phyloP scores from a whole-genome alignment of 768 basidiomycete species.

The Coprinellus aureogranulatus region DNA sequence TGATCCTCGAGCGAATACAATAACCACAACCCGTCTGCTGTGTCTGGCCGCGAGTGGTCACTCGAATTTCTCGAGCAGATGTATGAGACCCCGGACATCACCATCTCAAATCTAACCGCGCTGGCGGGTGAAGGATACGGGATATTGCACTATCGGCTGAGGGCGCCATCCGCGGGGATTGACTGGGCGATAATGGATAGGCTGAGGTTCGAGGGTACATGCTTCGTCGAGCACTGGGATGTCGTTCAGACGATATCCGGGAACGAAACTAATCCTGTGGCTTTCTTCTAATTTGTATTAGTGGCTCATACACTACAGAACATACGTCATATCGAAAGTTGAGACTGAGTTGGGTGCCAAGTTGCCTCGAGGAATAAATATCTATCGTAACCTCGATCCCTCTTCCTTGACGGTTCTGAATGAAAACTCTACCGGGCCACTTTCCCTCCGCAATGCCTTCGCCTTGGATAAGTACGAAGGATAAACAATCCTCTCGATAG shows the following conservation, averaged over 20 bases:
- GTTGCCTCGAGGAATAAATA: no score
- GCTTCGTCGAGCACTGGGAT: constrained; percentile 5
- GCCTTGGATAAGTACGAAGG: no score
- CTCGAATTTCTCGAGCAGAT: background rate
- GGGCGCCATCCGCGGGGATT: no score
- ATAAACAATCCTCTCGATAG: no score
- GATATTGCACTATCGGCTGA: background rate
- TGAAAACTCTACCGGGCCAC: no score
- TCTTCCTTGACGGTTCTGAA: no score
- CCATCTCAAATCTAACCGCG: background rate
- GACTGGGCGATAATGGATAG: background rate
- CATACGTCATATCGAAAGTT: no score
- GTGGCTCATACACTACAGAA: no score
- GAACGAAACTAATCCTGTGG: constrained; percentile 4
- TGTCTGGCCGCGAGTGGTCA: background rate
- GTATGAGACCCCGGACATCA: no score
- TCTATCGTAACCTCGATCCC: no score
- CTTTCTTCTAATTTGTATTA: constrained; percentile 1
- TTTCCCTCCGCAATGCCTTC: no score
- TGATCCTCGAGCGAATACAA: background rate
- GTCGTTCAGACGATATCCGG: background rate
- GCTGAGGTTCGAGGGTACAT: constrained; percentile 3
- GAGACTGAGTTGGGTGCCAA: no score
- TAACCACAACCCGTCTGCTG: background rate
- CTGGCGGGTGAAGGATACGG: background rate